Base-by-base conservation (phyloP, 2,329 filamentous ascomycete genomes). In the Pyricularia sp. region DNA sequence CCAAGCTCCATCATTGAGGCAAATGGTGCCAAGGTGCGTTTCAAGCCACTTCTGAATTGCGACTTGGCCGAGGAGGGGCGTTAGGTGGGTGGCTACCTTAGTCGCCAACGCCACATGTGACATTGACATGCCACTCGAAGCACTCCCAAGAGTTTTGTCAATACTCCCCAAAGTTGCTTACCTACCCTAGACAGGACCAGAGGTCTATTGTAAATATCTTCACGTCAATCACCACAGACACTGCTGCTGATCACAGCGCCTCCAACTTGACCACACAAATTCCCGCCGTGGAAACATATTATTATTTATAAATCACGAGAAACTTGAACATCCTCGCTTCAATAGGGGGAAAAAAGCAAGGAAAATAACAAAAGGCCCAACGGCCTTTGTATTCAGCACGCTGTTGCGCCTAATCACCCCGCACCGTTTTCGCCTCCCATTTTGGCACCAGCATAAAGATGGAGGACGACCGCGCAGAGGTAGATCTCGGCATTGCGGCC, bases 381-480 rank as follows among this genome's bases (percentile, higher is more conserved):
- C 25, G 11, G 58, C n/a, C 23, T 61, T 61, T 1, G 58, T 61
- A 61, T 61, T 9, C 11, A 28, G 23, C 9, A 63, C 14, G 17
- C 26, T 30, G 26, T 75, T 72, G 72, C 74, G 73, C 59, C 26
- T 20, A 30, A 20, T 63, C 59, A 63, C 59, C 59, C 59, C 59
- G 59, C 59, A 61, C 23, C 63, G 69, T 72, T 33, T 28, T 28
- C 20, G 33, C 23, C 59, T 68, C 67, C 55, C 23, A 58, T 33
- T 68, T 63, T 42, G 72, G 71, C 71, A 72, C 69, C 72, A 28
- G 31, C 23, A 50, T 10, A 20, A 70, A 61, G 20, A 94, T 94
- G 92, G 92, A 94, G 77, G 88, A 92, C 73, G 92, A 94, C 76
- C 83, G 92, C 73, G 87, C 85, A 36, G 83, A 88, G 71, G 86